These are phyloP conservation scores for Raphanus raphanistrum DNA, from an alignment of 345 rosid genomes.

Conservation along the genomic window DNA sequence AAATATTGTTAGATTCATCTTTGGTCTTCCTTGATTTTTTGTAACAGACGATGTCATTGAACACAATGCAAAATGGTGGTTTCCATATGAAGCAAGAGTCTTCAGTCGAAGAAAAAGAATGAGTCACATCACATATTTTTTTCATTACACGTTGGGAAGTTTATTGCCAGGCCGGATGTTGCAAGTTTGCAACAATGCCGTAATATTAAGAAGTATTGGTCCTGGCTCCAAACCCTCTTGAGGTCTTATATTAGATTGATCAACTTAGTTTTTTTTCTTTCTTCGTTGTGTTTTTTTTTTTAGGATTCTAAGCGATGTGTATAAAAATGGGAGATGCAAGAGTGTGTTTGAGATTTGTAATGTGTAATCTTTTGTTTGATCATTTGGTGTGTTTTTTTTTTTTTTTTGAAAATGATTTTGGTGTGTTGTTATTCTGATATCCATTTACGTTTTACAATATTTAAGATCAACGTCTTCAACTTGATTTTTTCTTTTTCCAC, in stretches of 20 bases:
- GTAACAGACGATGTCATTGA: constrained; percentile 25
- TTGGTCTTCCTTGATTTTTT: neutral
- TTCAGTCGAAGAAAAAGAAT: neutral
- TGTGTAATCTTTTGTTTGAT: constrained; percentile 5
- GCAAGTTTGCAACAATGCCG: neutral
- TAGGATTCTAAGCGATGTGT: constrained; percentile 21
- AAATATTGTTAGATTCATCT: neutral
- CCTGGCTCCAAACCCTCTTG: constrained; percentile 8
- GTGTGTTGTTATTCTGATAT: constrained; percentile 7
- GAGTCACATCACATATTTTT: no score
- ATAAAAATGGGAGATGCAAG: constrained; percentile 16
- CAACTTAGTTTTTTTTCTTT: constrained; percentile 11
- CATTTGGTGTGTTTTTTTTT: neutral
- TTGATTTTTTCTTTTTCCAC: neutral
- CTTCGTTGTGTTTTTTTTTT: neutral
- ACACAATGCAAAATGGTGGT: constrained; percentile 19
- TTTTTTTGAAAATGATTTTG: no score
- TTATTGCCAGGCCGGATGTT: neutral
- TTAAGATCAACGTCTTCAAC: neutral
- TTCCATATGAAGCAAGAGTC: constrained; percentile 36
- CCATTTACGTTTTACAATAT: neutral
- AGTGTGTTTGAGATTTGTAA: constrained; percentile 16
- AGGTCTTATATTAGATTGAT: constrained; percentile 12
- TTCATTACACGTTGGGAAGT: constrained; percentile 5
- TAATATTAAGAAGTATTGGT: constrained; percentile 15